These are phyloP conservation scores for Stygiomarasmius scandens DNA, from an alignment of 1,284 basidiomycete genomes.

Conservation along the genomic window DNA sequence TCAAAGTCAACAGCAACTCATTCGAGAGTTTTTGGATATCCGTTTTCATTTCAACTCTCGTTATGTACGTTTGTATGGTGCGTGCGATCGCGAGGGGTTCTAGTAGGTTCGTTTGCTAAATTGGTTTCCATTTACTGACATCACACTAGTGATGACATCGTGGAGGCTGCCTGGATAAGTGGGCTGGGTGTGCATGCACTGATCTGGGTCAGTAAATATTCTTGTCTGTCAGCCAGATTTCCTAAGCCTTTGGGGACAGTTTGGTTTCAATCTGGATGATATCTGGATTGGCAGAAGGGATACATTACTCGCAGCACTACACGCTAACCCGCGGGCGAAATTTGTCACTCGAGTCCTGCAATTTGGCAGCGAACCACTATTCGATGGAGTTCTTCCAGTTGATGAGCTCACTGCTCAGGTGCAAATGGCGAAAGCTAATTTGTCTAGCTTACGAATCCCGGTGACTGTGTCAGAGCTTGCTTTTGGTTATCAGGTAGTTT, in stretches of 20 bases:
- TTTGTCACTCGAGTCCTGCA: constrained; percentile 69
- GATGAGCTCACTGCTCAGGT: constrained; percentile 60
- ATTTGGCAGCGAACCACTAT: constrained; percentile 76
- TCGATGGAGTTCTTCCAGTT: constrained; percentile 58
- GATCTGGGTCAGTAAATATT: constrained; percentile 59
- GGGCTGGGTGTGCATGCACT: constrained; percentile 73
- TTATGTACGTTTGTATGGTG: constrained; percentile 73
- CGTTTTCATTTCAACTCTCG: constrained; percentile 60
- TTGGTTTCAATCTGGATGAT: constrained; percentile 60
- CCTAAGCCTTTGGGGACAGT: constrained; percentile 40
- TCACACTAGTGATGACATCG: constrained; percentile 56
- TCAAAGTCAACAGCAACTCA: constrained; percentile 50
- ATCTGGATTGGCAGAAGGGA: constrained; percentile 59
- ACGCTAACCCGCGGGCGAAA: constrained; percentile 64
- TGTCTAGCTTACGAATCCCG: constrained; percentile 59
- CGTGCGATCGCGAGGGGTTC: constrained; percentile 64
- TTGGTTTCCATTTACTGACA: background rate
- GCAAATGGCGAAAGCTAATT: constrained; percentile 46
- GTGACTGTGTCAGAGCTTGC: constrained; percentile 64
- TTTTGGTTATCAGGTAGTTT: constrained; percentile 15
- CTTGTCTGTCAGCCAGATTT: background rate
- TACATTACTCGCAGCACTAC: constrained; percentile 55
- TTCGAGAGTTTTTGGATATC: constrained; percentile 64
- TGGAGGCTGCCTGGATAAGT: constrained; percentile 72
- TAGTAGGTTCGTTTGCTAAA: constrained; percentile 48